These are phyloP conservation scores for Melanopsichium pennsylvanicum DNA, from an alignment of 1,284 basidiomycete species.

Conservation along the genomic window DNA sequence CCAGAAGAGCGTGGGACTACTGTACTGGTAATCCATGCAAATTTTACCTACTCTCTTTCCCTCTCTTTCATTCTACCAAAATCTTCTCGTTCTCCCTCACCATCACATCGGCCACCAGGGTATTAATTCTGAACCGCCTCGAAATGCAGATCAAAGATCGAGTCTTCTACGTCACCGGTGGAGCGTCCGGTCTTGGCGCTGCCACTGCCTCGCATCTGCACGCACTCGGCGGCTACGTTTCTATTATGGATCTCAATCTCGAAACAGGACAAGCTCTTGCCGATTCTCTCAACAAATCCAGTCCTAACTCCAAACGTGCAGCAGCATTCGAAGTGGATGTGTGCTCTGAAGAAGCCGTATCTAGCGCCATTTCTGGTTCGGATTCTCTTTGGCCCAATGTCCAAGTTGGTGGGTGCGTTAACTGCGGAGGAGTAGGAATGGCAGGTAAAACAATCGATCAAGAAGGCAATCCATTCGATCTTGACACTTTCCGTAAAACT, in stretches of 20 bases:
- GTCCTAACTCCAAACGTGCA: slow-evolving; percentile 12
- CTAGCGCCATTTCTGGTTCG: slow-evolving; percentile 44
- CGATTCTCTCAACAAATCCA: slow-evolving; percentile 20
- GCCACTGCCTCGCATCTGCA: slow-evolving; percentile 53
- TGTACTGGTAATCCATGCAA: no score
- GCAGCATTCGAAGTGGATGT: slow-evolving; percentile 60
- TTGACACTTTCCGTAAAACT: slow-evolving; percentile 60
- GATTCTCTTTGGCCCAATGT: slow-evolving; percentile 47
- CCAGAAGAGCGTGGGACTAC: no score
- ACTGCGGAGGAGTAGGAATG: slow-evolving; percentile 65
- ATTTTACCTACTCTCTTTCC: no score
- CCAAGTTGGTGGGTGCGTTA: slow-evolving; percentile 63
- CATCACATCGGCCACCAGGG: no score
- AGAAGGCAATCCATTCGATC: slow-evolving; percentile 61
- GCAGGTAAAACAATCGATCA: slow-evolving; percentile 62
- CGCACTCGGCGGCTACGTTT: slow-evolving; percentile 51
- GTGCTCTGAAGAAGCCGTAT: slow-evolving; percentile 54
- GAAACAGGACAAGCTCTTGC: slow-evolving; percentile 30
- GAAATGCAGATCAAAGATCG: slow-evolving; percentile 59
- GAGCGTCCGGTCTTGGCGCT: slow-evolving; percentile 61
- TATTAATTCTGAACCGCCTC: no score
- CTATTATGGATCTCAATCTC: slow-evolving; percentile 57
- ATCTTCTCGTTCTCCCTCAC: no score
- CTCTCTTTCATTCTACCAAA: no score
- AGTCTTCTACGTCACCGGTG: slow-evolving; percentile 59